A percentile compares a stretch with the other conserved stretches of the same genome.
Evolutionary conservation across 257 asterid species (phyloP).

Genomic region (Voacanga thouarsii): DNA sequence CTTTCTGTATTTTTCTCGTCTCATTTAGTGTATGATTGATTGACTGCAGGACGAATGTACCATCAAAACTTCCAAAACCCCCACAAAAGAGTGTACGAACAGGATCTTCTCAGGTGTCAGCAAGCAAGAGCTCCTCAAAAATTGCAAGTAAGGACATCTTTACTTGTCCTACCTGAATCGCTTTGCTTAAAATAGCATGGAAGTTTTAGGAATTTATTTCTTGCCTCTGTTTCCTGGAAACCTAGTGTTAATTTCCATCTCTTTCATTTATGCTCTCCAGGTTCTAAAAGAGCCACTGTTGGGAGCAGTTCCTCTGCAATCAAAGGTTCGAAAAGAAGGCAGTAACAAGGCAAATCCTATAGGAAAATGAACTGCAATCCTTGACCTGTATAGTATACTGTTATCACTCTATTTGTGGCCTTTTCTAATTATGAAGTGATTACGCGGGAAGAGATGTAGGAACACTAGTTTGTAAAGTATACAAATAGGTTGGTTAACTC

Average conservation of each 20-base stretch:
- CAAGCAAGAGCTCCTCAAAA: conserved; percentile 59
- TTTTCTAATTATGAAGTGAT: conserved; percentile 6
- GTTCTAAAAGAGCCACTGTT: conserved; percentile 40
- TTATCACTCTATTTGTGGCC: conserved; percentile 7
- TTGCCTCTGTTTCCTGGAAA: background rate
- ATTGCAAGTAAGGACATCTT: conserved; percentile 46
- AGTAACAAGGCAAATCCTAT: conserved; percentile 26
- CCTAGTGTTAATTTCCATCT: background rate
- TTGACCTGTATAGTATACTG: conserved; percentile 29
- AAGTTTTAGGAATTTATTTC: background rate
- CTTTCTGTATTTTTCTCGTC: conserved; percentile 1
- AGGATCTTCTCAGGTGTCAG: conserved; percentile 47
- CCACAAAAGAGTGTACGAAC: conserved; percentile 44
- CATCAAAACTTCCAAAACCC: conserved; percentile 59
- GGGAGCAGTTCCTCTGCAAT: conserved; percentile 55
- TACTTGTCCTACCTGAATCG: background rate
- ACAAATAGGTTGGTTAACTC: conserved; percentile 1
- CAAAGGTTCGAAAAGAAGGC: conserved; percentile 53
- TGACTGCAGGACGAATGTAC: conserved; percentile 41
- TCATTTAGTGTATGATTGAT: conserved; percentile 10
- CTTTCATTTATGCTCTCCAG: conserved; percentile 33
- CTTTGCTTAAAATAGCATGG: background rate
- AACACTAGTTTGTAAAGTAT: conserved; percentile 18
- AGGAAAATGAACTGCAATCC: conserved; percentile 3
- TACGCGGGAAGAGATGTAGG: conserved; percentile 17